Evolutionary conservation across 208 protist species (phyloP).

Genomic region (Crithidia fasciculata): DNA sequence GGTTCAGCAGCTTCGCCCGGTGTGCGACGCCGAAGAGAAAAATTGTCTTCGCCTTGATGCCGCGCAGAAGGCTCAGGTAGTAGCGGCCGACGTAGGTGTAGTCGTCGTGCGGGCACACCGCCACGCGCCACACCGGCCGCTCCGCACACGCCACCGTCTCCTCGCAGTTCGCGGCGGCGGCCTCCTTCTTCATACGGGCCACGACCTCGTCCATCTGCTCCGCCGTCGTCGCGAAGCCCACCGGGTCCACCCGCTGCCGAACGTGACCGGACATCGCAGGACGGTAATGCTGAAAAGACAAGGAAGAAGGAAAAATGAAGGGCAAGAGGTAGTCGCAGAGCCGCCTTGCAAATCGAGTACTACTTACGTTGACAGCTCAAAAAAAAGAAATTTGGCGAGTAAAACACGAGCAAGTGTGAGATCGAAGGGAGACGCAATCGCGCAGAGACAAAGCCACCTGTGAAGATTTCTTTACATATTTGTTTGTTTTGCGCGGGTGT

Average conservation of each 20-base stretch:
- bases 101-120: conserved; percentile 35
- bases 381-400: background rate
- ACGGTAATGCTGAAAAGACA: too few relatives aligned
- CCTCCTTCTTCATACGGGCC: conserved; percentile 15
- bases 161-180: conserved; percentile 3
- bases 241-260: conserved; percentile 21
- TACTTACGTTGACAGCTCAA: too few relatives aligned
- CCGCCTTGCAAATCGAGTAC: too few relatives aligned
- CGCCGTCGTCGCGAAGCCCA: conserved; percentile 34
- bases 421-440: background rate
- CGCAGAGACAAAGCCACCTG: background rate
- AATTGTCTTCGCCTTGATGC: conserved; percentile 29
- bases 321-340: too few relatives aligned
- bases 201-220: conserved; percentile 30
- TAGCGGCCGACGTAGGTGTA: conserved; percentile 32
- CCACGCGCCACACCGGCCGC: conserved; percentile 19
- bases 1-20: conserved; percentile 19
- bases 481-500: background rate
- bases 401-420: too few relatives aligned
- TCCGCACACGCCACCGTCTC: conserved; percentile 13
- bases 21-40: conserved; percentile 37
- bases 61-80: conserved; percentile 25
- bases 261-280: background rate
- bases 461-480: background rate
- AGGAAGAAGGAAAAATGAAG: too few relatives aligned